Base-by-base conservation (phyloP, 2,329 filamentous ascomycete species). In the Hypoxylon sp. region DNA sequence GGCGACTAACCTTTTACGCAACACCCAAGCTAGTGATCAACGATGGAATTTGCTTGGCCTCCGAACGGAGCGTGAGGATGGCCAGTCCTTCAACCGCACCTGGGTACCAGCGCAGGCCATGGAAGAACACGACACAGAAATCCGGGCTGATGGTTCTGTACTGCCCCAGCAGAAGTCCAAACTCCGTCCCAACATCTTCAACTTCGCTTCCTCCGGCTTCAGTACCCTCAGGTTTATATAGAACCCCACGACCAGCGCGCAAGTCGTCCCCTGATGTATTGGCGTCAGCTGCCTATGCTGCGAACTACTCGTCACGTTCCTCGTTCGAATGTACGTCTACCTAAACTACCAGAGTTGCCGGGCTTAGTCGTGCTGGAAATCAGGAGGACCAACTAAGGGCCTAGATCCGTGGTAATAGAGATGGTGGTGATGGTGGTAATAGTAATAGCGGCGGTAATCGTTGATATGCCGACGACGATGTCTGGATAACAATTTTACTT, bases 31-130 rank as follows among this genome's bases (percentile, higher is more conserved):
- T 39, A 19, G 34, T 54, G n/a, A 58, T 39, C 20, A 62, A 62
- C 3, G 8, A 22, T 13, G 44, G 49, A 7, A 10, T 13, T 6
- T 41, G 47, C 10, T 19, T 26, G 8, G n/a, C 43, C 2, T 24
- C 49, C 10, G 43, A 24, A n/a, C 53, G 41, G 53, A 62, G 43
- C 1, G 24, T 53, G 22, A 62, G 4, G 2, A 28, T 2, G 3
- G 8, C 24, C 7, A 13, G 13, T 1, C 20, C 28, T 11, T 37
- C 20, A 4, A 11, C 15, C 2, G 15, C 15, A 6, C 37, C 13
- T 19, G 43, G 48, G 28, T 53, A 62, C 53, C 43, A 62, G 2
- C 54, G 59, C 59, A 57, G 57, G 13, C 59, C 59, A 15, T 62
- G 48, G 19, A 62, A 7, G 28, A 53, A 62, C n/a, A 62, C 10